A percentile compares a stretch with the other conserved stretches of the same genome.
These are phyloP conservation scores for Pelargonium nanum DNA, from an alignment of 345 rosid genomes.

Conservation along the genomic window DNA sequence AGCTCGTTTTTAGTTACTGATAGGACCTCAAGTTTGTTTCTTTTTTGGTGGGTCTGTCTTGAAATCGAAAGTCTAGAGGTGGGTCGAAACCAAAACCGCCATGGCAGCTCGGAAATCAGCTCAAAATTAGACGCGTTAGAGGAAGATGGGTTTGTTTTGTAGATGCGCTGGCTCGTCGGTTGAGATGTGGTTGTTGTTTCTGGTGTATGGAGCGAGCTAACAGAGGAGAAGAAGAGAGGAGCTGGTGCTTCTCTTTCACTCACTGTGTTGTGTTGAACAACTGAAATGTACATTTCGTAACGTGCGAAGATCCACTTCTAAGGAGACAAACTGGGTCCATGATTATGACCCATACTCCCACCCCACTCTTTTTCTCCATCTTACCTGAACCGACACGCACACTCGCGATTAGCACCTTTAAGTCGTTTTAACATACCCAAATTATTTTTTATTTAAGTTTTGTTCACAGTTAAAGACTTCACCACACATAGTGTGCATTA, in stretches of 20 bases:
- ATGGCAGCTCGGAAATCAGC: neutral
- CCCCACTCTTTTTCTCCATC: neutral
- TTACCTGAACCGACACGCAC: neutral
- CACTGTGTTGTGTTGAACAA: neutral
- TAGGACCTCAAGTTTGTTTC: neutral
- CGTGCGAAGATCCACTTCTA: constrained; percentile 52
- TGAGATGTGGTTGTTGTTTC: constrained; percentile 13
- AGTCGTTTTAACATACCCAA: no score
- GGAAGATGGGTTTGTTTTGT: neutral
- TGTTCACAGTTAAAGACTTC: no score
- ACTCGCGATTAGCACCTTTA: no score
- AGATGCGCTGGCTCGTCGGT: no score
- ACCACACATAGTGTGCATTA: no score
- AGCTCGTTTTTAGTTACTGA: no score
- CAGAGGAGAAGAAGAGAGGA: neutral
- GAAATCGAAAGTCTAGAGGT: neutral
- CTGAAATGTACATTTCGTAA: constrained; percentile 12
- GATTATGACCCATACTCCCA: constrained; percentile 20
- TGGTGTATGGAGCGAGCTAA: no score
- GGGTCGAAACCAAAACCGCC: neutral
- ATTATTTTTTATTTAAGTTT: no score
- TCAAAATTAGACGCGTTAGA: neutral
- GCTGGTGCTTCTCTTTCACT: constrained; percentile 3
- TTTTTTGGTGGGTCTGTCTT: neutral
- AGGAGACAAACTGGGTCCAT: constrained; percentile 45